Evolutionary conservation across 805 yeast genomes (phyloP), one percentile per base, ranked within the genome.

Genomic region (Pichia nakasei): DNA sequence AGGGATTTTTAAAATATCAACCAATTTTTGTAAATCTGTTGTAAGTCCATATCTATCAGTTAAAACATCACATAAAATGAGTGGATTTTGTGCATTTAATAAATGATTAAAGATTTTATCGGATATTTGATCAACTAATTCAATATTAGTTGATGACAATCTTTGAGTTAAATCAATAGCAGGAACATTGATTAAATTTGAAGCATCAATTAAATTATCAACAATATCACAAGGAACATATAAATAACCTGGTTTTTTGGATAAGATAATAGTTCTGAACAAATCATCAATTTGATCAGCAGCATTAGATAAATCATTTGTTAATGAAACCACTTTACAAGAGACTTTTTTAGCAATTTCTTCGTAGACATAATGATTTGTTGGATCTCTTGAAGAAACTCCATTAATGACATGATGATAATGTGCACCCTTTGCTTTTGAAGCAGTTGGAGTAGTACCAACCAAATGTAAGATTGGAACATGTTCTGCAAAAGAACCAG

Each of bases 381-480:
- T 85, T 12, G 68, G 59, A 24, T 63, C 56, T 8, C 34, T 34
- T 1, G 76, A 59, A 46, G 75, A 64, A 31, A 67, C 53, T 39
- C 66, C 63, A 35, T 80, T 83, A 33, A 82, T 70, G 55, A 82
- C 65, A 57, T 82, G 89, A 56, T 82, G 91, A 44, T 68, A 56
- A 44, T 70, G 67, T 19, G 57, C 56, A 12, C 61, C 58, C 1
- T 24, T 21, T 1, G 17, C 19, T 35, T 61, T 60, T 17, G 41
- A 52, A 9, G 27, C 40, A 20, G 65, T 60, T n/a, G 75, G 67
- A 7, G 87, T 78, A 47, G 85, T 79, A 34, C 96, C 96, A 17
- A 88, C 95, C 51, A 88, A 80, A 63, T 86, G 95, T 45, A 87
- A 67, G 2, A 87, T 66, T 7, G 93, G 93, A 36, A 82, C 81